Evolutionary conservation across 2,329 filamentous ascomycete species (phyloP), one percentile per base, ranked within the genome.

Genomic region (Didymosphaeria variabile): DNA sequence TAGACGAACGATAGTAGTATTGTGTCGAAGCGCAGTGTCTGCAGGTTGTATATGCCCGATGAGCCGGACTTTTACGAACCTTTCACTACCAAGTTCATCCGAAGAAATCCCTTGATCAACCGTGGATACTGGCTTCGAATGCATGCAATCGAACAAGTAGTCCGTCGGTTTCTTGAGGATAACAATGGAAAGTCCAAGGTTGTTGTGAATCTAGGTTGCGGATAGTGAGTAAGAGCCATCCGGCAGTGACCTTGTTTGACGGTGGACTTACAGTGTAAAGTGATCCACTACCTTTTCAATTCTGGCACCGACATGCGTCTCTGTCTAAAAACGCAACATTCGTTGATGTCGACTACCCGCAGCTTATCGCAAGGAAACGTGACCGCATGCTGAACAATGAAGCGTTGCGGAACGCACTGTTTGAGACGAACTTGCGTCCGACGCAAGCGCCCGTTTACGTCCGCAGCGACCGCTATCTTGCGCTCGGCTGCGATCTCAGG

Each of bases 1-100:
- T 55, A 79, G 77, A 97, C 93, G 60, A 97, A 97, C 76, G 94
- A 89, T 75, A 94, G 91, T 79, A 96, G 92, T 72, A 97, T 97
- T 68, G 90, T 94, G 17, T 97, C 93, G 15, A 97, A 97, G 77
- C 85, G 93, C 67, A 95, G 93, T 70, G 94, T 97, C n/a, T 93
- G 97, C 74, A 90, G 90, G 68, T 82, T 97, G 15, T 97, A 97
- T 77, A 90, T 91, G 73, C 85, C 90, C 17, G 71, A 87, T 63
- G 88, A 96, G 71, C 87, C 91, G 31, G 91, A 96, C 75, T 97
- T 92, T 81, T 94, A 95, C 69, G 90, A 91, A 50, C 90, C 92
- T 73, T 97, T 97, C 77, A 92, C 97, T 36, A 89, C 87, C 67
- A 96, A 94, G 76, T 91, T 91, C 67, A 89, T 93, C 77, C 85